Base-by-base conservation (phyloP, 2,329 filamentous ascomycete species). In the Trichoderma sp. region DNA sequence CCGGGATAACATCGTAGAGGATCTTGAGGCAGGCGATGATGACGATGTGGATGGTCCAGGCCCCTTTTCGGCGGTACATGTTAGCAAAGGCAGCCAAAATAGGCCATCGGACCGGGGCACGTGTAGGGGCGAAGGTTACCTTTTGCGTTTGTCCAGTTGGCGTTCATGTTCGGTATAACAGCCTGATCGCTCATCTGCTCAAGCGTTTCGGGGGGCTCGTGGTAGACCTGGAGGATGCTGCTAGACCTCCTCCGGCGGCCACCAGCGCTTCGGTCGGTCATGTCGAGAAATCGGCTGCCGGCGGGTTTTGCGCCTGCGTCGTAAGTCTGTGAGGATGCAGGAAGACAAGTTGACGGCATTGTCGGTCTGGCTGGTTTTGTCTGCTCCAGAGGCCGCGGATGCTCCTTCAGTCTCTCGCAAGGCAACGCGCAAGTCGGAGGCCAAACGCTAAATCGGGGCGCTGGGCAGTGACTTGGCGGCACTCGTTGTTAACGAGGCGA, bases 101-200 rank as follows among this genome's bases (percentile, higher is more conserved):
- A 34, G 7, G 37, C 10, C 63, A 79, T 87, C 15, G 42, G 42
- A 5, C 5, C 42, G 1, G 10, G 2, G 42, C 42, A 48, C 42
- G 42, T 48, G 42, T 4, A 25, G 9, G 3, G n/a, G 17, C 2
- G 50, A n/a, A 32, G 42, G 19, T 82, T 83, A 98, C 95, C 95
- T 89, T 99, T 99, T 76, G 94, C 92, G 81, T 98, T 98, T 73
- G 97, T 96, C 95, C 95, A 99, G 82, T 97, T 92, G 73, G 95
- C 93, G 81, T 99, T 99, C 77, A 97, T 83, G 77, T 99, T 99
- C 63, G 95, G 95, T 74, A 97, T 85, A 42, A 92, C 92, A 67
- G 93, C 92, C 84, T 98, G 95, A 80, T 99, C 95, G 78, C 92
- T 97, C 81, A 97, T 92, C 82, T 97, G 95, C 84, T 99, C 95